These are phyloP conservation scores for Peltaster fructicola DNA, from an alignment of 2,329 filamentous ascomycete species.

Conservation along the genomic window DNA sequence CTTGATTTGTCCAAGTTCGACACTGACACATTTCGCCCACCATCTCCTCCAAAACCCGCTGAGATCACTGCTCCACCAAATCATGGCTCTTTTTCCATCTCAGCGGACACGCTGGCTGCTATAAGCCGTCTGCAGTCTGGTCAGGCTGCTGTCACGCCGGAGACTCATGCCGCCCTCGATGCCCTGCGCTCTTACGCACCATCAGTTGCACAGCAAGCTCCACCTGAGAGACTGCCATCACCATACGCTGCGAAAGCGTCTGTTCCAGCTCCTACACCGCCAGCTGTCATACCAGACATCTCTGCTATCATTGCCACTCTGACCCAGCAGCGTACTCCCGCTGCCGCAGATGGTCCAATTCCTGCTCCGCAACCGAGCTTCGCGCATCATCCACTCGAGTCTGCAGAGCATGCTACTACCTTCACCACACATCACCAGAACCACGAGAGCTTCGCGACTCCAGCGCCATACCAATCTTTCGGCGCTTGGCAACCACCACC, in stretches of 20 bases:
- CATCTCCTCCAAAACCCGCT: constrained; percentile 5
- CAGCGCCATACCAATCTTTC: too few species aligned
- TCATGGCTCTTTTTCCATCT: constrained; percentile 5
- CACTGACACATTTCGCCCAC: constrained; percentile 14
- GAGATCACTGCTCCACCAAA: constrained; percentile 1
- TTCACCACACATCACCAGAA: too few species aligned
- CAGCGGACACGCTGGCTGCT: constrained; percentile 11
- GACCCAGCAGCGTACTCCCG: constrained; percentile 7
- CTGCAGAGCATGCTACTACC: too few species aligned
- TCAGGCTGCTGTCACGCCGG: neutral
- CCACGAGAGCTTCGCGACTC: too few species aligned
- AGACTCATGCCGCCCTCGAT: too few species aligned
- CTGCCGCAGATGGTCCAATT: too few species aligned
- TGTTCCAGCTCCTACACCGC: neutral
- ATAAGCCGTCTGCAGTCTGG: constrained; percentile 6
- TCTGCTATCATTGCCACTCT: constrained; percentile 14
- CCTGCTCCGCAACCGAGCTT: too few species aligned
- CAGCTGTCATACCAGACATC: constrained; percentile 10
- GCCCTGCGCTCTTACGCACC: neutral
- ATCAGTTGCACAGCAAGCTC: constrained; percentile 5
- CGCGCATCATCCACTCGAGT: too few species aligned
- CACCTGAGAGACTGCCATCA: constrained; percentile 7
- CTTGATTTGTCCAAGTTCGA: constrained; percentile 15
- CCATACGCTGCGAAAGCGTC: constrained; percentile 2
- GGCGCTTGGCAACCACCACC: too few species aligned